These are phyloP conservation scores for Beta macrorhiza DNA, from an alignment of 179 eudicot genomes.

Conservation along the genomic window DNA sequence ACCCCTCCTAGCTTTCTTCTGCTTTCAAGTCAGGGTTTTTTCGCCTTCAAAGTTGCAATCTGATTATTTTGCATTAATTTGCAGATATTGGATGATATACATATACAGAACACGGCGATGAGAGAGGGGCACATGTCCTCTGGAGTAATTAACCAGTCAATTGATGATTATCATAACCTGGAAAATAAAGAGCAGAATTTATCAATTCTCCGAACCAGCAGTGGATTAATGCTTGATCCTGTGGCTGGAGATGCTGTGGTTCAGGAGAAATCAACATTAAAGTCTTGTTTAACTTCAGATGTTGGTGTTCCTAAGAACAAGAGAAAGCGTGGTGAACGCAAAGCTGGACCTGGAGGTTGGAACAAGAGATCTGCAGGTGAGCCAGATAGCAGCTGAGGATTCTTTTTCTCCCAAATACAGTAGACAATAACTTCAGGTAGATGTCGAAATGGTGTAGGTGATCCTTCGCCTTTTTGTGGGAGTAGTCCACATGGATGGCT, in stretches of 20 bases:
- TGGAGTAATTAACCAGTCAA: conserved; percentile 28
- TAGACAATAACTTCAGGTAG: background rate
- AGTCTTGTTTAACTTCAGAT: conserved; percentile 48
- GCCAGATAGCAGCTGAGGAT: conserved; percentile 34
- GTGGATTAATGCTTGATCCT: conserved; percentile 28
- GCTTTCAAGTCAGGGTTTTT: background rate
- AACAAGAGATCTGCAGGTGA: conserved; percentile 46
- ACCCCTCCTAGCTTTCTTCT: background rate
- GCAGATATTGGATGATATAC: conserved; percentile 68
- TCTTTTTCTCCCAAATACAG: background rate
- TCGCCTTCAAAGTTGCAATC: background rate
- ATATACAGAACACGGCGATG: conserved; percentile 36
- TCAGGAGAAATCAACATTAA: conserved; percentile 35
- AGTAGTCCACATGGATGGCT: background rate
- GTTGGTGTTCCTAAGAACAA: conserved; percentile 51
- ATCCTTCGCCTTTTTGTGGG: background rate
- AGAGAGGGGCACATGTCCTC: conserved; percentile 36
- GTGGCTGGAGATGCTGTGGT: conserved; percentile 14
- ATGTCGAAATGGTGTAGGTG: background rate
- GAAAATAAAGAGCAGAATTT: conserved; percentile 37
- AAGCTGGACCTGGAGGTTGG: conserved; percentile 76
- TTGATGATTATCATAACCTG: conserved; percentile 30
- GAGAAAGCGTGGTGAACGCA: conserved; percentile 86
- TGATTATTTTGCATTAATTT: conserved; percentile 12
- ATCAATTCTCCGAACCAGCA: conserved; percentile 16